Conservation (phyloP, 192 early-diverging fungal genomes). For the Linnemannia hyalina region DNA sequence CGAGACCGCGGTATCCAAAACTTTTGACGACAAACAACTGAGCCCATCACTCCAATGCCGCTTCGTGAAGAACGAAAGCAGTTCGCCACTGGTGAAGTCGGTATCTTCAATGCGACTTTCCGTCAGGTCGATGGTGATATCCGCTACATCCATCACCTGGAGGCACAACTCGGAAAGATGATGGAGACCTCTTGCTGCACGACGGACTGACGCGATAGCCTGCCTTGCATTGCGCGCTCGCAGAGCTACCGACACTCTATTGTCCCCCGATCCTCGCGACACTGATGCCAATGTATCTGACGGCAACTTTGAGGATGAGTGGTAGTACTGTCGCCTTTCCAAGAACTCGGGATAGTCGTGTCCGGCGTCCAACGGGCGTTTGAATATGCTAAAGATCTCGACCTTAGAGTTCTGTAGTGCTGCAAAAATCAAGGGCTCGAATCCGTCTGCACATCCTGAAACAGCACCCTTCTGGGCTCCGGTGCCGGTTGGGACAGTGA, state of each 20-base stretch:
- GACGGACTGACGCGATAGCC: neutral
- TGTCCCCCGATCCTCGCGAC: no score
- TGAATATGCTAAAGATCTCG: neutral
- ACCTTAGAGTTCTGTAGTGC: neutral
- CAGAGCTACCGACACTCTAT: neutral
- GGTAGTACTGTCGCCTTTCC: no score
- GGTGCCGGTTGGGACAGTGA: neutral
- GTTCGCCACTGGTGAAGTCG: neutral
- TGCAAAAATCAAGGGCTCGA: neutral
- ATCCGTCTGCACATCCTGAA: neutral
- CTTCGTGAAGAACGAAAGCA: neutral
- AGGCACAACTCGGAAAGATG: slow-evolving; percentile 14
- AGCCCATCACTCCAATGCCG: slow-evolving; percentile 5
- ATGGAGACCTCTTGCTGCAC: slow-evolving; percentile 13
- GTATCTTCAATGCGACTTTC: slow-evolving; percentile 6
- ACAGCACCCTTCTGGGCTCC: neutral
- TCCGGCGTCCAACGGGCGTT: neutral
- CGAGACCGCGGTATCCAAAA: no score
- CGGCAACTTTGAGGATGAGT: neutral
- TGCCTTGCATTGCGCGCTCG: slow-evolving; percentile 8
- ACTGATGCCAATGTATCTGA: no score
- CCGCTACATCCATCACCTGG: no score
- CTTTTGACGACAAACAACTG: neutral
- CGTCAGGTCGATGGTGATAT: no score
- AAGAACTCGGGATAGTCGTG: no score